Base-by-base conservation (phyloP, 305 asterid genomes). In the Fraxinus ornus region DNA sequence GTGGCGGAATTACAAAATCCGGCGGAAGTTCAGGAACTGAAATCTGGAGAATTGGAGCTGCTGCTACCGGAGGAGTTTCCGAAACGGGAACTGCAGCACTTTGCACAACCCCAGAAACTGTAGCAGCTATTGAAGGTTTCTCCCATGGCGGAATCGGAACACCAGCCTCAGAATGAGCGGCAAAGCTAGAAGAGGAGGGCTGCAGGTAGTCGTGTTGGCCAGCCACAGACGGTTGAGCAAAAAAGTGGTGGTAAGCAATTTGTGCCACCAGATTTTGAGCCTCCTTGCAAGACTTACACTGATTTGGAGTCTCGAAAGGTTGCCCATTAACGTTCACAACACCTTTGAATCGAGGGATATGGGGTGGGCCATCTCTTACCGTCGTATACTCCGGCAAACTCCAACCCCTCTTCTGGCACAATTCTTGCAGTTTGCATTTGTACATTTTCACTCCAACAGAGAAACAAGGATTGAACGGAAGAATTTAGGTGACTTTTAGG, bases 261-360 rank as follows among this genome's bases (percentile, higher is more conserved):
- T 62, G 81, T 5, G 98, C 95, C 4, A 89, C 98, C 0, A 86
- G 66, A 77, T 92, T 94, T 33, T 91, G 94, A 0, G 98, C 91
- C 0, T 89, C 93, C 74, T 92, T 94, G 0, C 89, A 73, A 2
- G 94, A 89, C 8, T 76, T 85, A 79, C 89, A 89, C 1, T 24
- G 77, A 6, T 37, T 70, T 3, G 95, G 91, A 2, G 94, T 85
- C 64, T 77, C 49, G 49, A 93, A 93, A 1, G 57, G 4, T 19
- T 73, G 79, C 0, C 89, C 97, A 1, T 80, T 78, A 2, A 92
- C 89, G 4, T 78, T 83, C 5, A 91, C 90, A 0, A 83, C 80
- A 8, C 89, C 85, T 10, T 87, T 86, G 83, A 94, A 94, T 26
- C 84, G 84, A 22, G 94, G 91, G 86, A 83, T 80, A 82, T 94